Evolutionary conservation across 192 early-diverging fungal species (phyloP).

Genomic region (Phlyctochytrium arcticum): DNA sequence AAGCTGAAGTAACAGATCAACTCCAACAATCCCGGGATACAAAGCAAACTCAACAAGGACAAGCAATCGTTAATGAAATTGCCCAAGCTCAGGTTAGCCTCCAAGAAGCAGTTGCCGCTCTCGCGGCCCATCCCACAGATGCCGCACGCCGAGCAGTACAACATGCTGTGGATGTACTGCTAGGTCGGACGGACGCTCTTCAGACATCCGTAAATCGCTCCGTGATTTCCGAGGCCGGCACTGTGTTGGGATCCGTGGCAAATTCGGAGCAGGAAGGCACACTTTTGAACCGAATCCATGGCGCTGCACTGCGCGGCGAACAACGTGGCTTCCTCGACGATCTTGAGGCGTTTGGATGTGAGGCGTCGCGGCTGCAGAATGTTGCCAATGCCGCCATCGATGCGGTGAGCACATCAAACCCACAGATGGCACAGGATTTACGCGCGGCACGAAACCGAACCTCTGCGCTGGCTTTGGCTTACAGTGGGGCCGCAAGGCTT

Average conservation of each 20-base stretch:
- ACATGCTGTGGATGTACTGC: neutral
- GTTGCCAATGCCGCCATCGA: slow-evolving; percentile 22
- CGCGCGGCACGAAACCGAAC: slow-evolving; percentile 6
- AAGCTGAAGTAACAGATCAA: too few species aligned
- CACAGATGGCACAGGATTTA: slow-evolving; percentile 20
- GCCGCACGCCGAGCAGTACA: slow-evolving; percentile 12
- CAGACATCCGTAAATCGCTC: slow-evolving; percentile 22
- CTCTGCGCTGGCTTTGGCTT: slow-evolving; percentile 6
- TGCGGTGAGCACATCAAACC: neutral
- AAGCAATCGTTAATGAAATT: slow-evolving; percentile 12
- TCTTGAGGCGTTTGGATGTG: slow-evolving; percentile 15
- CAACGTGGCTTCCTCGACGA: slow-evolving; percentile 1
- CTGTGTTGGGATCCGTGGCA: slow-evolving; percentile 7
- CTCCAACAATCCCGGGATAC: slow-evolving; percentile 16
- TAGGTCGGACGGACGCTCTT: slow-evolving; percentile 21
- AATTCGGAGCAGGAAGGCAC: slow-evolving; percentile 11
- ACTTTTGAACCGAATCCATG: slow-evolving; percentile 4
- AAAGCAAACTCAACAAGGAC: slow-evolving; percentile 2
- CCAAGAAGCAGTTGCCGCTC: neutral
- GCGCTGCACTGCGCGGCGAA: slow-evolving; percentile 18
- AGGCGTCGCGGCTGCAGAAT: slow-evolving; percentile 6
- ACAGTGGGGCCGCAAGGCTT: slow-evolving; percentile 15
- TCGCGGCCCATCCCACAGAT: neutral
- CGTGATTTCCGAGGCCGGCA: slow-evolving; percentile 22
- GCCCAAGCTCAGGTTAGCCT: slow-evolving; percentile 8